phyloP scores from a whole-genome alignment of 345 rosid species.

The Mallotus nudiflorus region DNA sequence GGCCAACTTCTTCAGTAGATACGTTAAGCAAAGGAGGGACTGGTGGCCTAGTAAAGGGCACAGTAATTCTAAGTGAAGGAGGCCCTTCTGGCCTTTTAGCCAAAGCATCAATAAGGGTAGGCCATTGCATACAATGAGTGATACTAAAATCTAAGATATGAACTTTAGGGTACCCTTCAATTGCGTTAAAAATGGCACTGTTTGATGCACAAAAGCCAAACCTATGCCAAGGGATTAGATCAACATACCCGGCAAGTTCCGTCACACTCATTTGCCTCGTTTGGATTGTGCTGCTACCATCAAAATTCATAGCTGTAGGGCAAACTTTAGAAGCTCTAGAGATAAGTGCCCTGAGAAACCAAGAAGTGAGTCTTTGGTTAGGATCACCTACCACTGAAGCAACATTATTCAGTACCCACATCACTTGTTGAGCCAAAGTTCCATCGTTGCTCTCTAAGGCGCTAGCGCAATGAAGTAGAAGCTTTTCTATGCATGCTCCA shows the following conservation, averaged over 20 bases:
- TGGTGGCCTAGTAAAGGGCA: slow-evolving; percentile 48
- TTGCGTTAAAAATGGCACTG: slow-evolving; percentile 47
- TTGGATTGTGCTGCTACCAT: slow-evolving; percentile 34
- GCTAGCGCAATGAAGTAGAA: slow-evolving; percentile 68
- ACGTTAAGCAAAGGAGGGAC: slow-evolving; percentile 64
- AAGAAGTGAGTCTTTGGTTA: slow-evolving; percentile 60
- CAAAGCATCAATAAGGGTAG: slow-evolving; percentile 63
- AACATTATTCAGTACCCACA: slow-evolving; percentile 84
- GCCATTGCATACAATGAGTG: slow-evolving; percentile 79
- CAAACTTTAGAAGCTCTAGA: slow-evolving; percentile 60
- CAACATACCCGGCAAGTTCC: slow-evolving; percentile 69
- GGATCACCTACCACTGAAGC: slow-evolving; percentile 66
- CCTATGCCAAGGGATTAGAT: slow-evolving; percentile 74
- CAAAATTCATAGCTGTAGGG: slow-evolving; percentile 46
- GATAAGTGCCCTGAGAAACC: slow-evolving; percentile 65
- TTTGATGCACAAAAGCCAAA: slow-evolving; percentile 72
- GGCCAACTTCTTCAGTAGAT: slow-evolving; percentile 51
- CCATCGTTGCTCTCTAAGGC: slow-evolving; percentile 66
- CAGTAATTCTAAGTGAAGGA: slow-evolving; percentile 58
- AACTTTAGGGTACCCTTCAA: slow-evolving; percentile 48
- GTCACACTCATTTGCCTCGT: slow-evolving; percentile 57
- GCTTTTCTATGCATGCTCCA: slow-evolving; percentile 70
- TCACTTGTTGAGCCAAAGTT: slow-evolving; percentile 72
- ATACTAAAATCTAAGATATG: slow-evolving; percentile 67
- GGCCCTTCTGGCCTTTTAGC: slow-evolving; percentile 68